Base-by-base conservation (phyloP, 495 filamentous ascomycete species). In the Umbilicaria muhlenbergii region DNA sequence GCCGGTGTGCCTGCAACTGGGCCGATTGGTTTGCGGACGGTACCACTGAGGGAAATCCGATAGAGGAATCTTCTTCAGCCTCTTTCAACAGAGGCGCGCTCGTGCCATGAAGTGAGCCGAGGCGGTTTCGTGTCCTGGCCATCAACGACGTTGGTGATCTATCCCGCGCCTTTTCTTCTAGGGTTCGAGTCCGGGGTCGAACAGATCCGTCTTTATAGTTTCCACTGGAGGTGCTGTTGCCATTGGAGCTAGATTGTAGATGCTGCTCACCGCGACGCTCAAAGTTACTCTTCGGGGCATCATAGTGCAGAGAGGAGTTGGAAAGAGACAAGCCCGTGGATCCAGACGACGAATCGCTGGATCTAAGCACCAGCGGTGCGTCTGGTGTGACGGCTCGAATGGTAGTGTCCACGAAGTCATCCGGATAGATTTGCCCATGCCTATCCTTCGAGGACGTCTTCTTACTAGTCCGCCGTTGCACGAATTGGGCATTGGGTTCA, bases 401-500 rank as follows among this genome's bases (percentile, higher is more conserved):
- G 39, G 57, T 62, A 16, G 59, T 63, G 35, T 68, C 66, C 42
- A 57, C 62, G 50, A 71, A 71, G 39, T 59, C 69, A 42, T 73
- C 69, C 21, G 68, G 64, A 47, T 71, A 73, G 19, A 71, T 59
- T 56, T 68, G 70, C 35, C 67, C 69, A 53, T 70, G 67, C 31
- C 68, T 66, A 44, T 71, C 68, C 40, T 62, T 63, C 6, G 69
- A 73, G 15, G 69, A 70, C 14, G 68, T 67, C 47, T 73, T 70
- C 47, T 71, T 74, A 58, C 68, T 71, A 1, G 69, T 54, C 31
- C 68, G 61, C 15, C 67, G 61, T 55, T 71, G 65, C 50, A 71
- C 60, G 17, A 63, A 38, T 11, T 43, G 31, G 17, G 24, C 47
- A 11, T 41, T 43, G 15, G 38, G 39, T n/a, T 55, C 53, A 32